Evolutionary conservation across 1,284 basidiomycete genomes (phyloP).

Genomic region (Chiua sp.): DNA sequence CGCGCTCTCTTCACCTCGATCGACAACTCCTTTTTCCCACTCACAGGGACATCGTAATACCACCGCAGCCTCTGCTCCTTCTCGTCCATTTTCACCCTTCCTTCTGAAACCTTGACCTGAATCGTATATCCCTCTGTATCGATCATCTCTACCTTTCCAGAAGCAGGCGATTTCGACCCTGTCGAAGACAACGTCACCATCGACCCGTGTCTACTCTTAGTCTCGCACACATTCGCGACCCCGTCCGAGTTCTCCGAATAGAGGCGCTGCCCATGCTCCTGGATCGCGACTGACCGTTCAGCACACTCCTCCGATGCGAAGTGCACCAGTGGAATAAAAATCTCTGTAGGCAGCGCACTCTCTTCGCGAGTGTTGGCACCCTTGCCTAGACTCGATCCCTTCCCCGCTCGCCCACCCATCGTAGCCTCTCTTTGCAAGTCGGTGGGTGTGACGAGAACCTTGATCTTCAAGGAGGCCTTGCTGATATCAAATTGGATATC

Average conservation of each 20-base stretch:
- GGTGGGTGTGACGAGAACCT: conserved; percentile 61
- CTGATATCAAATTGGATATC: conserved; percentile 80
- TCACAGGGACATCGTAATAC: conserved; percentile 79
- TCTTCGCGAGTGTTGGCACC: conserved; percentile 26
- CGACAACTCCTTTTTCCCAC: conserved; percentile 57
- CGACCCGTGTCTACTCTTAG: conserved; percentile 18
- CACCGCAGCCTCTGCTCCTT: conserved; percentile 80
- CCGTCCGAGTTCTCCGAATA: conserved; percentile 11
- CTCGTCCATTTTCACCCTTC: conserved; percentile 62
- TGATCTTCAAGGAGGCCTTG: conserved; percentile 71
- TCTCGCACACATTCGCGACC: conserved; percentile 3
- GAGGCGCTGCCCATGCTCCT: neutral
- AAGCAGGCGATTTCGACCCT: neutral
- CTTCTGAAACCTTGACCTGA: conserved; percentile 63
- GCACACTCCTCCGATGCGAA: conserved; percentile 64
- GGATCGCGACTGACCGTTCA: conserved; percentile 16
- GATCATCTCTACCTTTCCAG: conserved; percentile 8
- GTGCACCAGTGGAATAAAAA: conserved; percentile 90
- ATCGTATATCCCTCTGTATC: conserved; percentile 43
- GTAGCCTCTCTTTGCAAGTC: conserved; percentile 44
- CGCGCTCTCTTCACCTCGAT: conserved; percentile 69
- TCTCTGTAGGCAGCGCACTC: conserved; percentile 68
- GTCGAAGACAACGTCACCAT: conserved; percentile 25
- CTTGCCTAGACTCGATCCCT: conserved; percentile 12
- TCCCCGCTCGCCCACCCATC: conserved; percentile 16